These are phyloP conservation scores for Cercospora janseana DNA, from an alignment of 2,329 filamentous ascomycete genomes.

Conservation along the genomic window DNA sequence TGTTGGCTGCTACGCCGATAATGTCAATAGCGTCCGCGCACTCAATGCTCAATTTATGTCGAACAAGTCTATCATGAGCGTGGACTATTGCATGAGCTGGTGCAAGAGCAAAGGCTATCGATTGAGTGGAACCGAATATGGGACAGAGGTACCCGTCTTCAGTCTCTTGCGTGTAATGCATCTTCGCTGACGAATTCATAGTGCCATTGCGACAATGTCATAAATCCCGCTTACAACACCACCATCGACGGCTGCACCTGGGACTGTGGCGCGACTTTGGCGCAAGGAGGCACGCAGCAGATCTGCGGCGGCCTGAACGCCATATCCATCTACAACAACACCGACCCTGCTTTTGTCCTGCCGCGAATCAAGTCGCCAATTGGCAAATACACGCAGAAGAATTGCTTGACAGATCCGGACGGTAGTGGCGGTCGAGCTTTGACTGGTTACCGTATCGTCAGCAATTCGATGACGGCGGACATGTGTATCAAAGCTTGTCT, in stretches of 20 bases:
- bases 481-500: conserved; percentile 35
- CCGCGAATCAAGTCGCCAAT: conserved; percentile 24
- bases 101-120: conserved; percentile 34
- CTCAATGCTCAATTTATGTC: conserved; percentile 29
- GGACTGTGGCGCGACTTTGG: conserved; percentile 33
- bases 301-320: conserved; percentile 36
- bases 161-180: background rate
- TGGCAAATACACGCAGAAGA: conserved; percentile 29
- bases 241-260: conserved; percentile 27
- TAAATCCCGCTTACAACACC: conserved; percentile 30
- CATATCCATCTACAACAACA: conserved; percentile 38
- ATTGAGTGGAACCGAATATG: conserved; percentile 36
- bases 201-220: conserved; percentile 37
- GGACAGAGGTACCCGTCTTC: conserved; percentile 24
- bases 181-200: background rate
- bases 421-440: conserved; percentile 23
- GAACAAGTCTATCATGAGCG: conserved; percentile 35
- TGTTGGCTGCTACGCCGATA: conserved; percentile 41
- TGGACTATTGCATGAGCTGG: conserved; percentile 37
- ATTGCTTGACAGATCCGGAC: conserved; percentile 31
- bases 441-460: conserved; percentile 18
- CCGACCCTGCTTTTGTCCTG: conserved; percentile 29
- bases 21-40: conserved; percentile 26
- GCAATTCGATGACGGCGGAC: conserved; percentile 31
- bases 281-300: conserved; percentile 26